Conservation (phyloP, 1,139 yeast species). For the Wickerhamomyces sp. region DNA sequence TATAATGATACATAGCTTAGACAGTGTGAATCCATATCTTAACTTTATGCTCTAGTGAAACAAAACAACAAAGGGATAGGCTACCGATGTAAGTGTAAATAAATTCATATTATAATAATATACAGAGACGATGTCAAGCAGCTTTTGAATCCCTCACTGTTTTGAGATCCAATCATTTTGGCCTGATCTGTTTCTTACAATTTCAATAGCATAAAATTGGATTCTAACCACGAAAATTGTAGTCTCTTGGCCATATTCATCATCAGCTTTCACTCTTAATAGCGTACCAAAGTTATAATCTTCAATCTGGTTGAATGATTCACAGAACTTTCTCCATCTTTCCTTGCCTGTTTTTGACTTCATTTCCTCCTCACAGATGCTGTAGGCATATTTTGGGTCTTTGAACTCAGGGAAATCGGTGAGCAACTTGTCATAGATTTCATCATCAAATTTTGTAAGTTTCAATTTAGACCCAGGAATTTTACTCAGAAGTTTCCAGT, state of each 20-base stretch:
- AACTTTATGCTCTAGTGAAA: no score
- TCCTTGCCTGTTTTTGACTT: constrained; percentile 77
- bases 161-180: constrained; percentile 83
- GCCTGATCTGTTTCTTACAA: constrained; percentile 86
- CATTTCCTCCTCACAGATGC: constrained; percentile 73
- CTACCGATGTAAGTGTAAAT: no score
- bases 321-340: constrained; percentile 88
- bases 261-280: constrained; percentile 63
- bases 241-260: constrained; percentile 77
- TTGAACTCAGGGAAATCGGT: constrained; percentile 83
- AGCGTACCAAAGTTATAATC: constrained; percentile 96
- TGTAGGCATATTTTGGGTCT: constrained; percentile 49
- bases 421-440: constrained; percentile 64
- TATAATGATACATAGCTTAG: background rate
- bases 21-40: no score
- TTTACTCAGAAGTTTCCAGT: constrained; percentile 75
- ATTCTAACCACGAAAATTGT: constrained; percentile 89
- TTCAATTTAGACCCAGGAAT: constrained; percentile 76
- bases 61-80: no score
- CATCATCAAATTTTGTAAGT: constrained; percentile 79
- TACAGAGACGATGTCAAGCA: background rate
- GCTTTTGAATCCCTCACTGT: no score
- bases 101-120: background rate
- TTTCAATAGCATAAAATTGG: constrained; percentile 93
- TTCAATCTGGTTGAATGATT: constrained; percentile 74